Conservation (phyloP, 306 rosid species). For the Castanea mollissima region DNA sequence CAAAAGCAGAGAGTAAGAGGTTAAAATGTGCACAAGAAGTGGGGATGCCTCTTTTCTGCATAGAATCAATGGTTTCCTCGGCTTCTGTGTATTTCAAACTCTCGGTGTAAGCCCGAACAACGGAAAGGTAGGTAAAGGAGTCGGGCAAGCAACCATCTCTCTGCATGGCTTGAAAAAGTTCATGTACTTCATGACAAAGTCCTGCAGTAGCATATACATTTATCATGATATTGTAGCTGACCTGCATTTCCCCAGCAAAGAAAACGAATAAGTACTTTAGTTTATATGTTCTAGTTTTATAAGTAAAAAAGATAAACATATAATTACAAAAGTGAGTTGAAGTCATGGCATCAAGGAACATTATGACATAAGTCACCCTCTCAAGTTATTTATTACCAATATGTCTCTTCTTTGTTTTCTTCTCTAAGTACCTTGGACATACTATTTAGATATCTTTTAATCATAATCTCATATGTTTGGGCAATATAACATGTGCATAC, state of each 20-base stretch:
- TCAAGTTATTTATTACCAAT: not conserved
- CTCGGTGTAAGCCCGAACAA: slow-evolving; percentile 65
- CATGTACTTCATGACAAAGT: slow-evolving; percentile 54
- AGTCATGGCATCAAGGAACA: not conserved
- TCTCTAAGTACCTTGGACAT: not conserved
- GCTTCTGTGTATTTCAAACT: slow-evolving; percentile 62
- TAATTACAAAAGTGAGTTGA: not conserved
- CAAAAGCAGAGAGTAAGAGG: slow-evolving; percentile 56
- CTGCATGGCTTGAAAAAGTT: slow-evolving; percentile 66
- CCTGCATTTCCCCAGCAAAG: slow-evolving; percentile 51
- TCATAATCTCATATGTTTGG: not conserved
- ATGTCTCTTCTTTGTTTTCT: not conserved
- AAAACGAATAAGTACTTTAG: slow-evolving; percentile 22
- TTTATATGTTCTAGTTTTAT: slow-evolving; percentile 2
- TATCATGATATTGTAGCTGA: slow-evolving; percentile 86
- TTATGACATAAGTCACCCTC: not conserved
- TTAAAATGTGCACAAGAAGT: slow-evolving; percentile 74
- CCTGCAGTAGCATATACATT: slow-evolving; percentile 77
- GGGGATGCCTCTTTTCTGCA: slow-evolving; percentile 56
- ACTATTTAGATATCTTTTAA: not conserved
- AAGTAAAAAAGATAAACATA: too few relatives aligned
- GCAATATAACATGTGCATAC: slow-evolving; percentile 33
- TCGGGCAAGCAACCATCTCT: slow-evolving; percentile 59
- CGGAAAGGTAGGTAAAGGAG: slow-evolving; percentile 69
- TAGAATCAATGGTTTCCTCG: slow-evolving; percentile 53